Percentiles rank a stretch among this genome's conserved stretches.
Evolutionary conservation across 1,284 basidiomycete species (phyloP).

Genomic region (Porogramme epimiltina): DNA sequence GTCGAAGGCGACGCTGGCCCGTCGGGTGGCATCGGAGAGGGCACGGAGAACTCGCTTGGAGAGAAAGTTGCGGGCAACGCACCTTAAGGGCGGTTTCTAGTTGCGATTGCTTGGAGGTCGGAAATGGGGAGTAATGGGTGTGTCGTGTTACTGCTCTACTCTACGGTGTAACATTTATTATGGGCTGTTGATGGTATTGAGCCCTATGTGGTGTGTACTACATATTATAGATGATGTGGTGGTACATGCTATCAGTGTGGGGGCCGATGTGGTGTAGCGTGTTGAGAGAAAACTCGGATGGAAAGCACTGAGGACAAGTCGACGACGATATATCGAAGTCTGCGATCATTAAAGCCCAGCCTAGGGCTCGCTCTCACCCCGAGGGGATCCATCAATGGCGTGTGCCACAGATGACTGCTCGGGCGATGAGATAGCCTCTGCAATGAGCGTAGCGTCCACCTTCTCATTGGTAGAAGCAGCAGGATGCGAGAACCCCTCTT

Average conservation of each 20-base stretch:
- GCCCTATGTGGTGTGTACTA: background rate
- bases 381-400: too few relatives aligned
- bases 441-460: too few relatives aligned
- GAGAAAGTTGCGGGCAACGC: slow-evolving; percentile 17
- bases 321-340: too few relatives aligned
- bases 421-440: too few relatives aligned
- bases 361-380: too few relatives aligned
- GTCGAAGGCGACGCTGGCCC: slow-evolving; percentile 12
- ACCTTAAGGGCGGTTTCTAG: background rate
- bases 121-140: background rate
- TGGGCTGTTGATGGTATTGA: background rate
- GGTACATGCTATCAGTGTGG: background rate
- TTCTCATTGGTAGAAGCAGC: background rate
- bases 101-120: background rate
- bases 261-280: background rate
- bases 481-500: slow-evolving; percentile 20
- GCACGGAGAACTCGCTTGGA: slow-evolving; percentile 6
- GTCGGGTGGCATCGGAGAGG: background rate
- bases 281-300: too few relatives aligned
- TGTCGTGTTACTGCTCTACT: background rate
- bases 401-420: too few relatives aligned
- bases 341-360: too few relatives aligned
- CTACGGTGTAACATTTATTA: background rate
- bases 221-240: slow-evolving; percentile 3
- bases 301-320: too few relatives aligned